Conservation (phyloP, 1,139 yeast genomes). For the Spencermartinsiella ligniputridi region DNA sequence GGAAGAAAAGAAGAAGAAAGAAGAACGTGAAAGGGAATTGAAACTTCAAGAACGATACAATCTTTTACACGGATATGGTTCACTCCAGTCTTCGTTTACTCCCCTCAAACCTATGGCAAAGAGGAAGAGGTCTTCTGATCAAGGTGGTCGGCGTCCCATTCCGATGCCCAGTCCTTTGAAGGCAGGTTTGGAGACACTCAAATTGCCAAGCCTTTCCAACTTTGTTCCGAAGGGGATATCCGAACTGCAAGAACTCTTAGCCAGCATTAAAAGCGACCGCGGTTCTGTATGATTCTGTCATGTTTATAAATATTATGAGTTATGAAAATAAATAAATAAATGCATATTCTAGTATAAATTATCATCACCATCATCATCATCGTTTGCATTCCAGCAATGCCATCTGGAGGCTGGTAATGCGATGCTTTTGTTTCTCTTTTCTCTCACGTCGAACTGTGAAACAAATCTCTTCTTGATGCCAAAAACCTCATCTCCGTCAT, state of each 20-base stretch:
- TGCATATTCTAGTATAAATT: not conserved
- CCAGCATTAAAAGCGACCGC: conserved; percentile 1
- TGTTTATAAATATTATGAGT: not conserved
- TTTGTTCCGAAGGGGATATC: conserved; percentile 12
- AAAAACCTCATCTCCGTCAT: conserved; percentile 23
- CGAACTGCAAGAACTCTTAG: conserved; percentile 13
- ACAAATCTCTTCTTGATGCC: conserved; percentile 28
- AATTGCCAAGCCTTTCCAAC: not conserved
- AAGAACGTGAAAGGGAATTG: conserved; percentile 1
- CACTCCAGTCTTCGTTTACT: not conserved
- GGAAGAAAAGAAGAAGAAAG: conserved; percentile 5
- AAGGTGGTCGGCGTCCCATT: too few relatives aligned
- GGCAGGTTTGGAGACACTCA: not conserved
- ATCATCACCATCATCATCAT: not conserved
- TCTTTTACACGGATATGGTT: not conserved
- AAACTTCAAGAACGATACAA: not conserved
- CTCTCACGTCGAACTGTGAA: conserved; percentile 14
- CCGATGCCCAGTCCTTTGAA: not conserved
- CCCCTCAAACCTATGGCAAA: not conserved
- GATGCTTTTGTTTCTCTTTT: not conserved
- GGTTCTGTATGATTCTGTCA: not conserved
- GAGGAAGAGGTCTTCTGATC: not conserved
- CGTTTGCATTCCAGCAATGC: conserved; percentile 2
- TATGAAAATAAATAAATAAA: not conserved
- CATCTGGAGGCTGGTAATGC: not conserved